Evolutionary conservation across 2,329 filamentous ascomycete genomes (phyloP).

Genomic region (Fusarium redolens): DNA sequence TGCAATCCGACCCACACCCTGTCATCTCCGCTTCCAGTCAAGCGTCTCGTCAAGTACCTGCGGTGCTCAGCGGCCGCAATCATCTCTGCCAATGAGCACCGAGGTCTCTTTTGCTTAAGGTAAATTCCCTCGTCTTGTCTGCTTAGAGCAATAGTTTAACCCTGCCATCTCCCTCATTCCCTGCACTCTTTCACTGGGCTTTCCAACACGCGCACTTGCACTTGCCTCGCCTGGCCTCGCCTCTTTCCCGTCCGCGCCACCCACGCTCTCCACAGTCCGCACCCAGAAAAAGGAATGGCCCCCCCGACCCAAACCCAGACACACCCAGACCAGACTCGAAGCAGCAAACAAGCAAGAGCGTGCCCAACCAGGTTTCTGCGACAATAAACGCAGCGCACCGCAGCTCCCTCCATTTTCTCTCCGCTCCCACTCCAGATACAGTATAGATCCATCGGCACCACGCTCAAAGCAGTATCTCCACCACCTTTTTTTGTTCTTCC

Average conservation of each 20-base stretch:
- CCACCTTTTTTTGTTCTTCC: constrained; percentile 64
- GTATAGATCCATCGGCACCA: constrained; percentile 74
- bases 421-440: constrained; percentile 70
- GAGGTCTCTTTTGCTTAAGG: constrained; percentile 37
- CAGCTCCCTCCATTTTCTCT: constrained; percentile 56
- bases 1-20: constrained; percentile 34
- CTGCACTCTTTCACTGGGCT: constrained; percentile 34
- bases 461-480: constrained; percentile 74
- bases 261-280: constrained; percentile 43
- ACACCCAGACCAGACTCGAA: constrained; percentile 52
- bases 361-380: constrained; percentile 67
- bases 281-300: constrained; percentile 42
- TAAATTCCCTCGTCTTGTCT: constrained; percentile 31
- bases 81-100: constrained; percentile 34
- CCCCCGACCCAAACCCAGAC: constrained; percentile 40
- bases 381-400: constrained; percentile 59
- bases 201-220: constrained; percentile 29
- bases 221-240: constrained; percentile 51
- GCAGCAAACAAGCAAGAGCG: constrained; percentile 49
- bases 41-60: constrained; percentile 49
- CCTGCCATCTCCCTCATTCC: constrained; percentile 8
- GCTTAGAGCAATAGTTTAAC: constrained; percentile 17
- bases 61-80: constrained; percentile 33
- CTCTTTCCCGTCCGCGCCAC: constrained; percentile 53
- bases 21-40: constrained; percentile 38